phyloP scores from a whole-genome alignment of 2,329 filamentous ascomycete genomes.

The Microsporum ferrugineum region DNA sequence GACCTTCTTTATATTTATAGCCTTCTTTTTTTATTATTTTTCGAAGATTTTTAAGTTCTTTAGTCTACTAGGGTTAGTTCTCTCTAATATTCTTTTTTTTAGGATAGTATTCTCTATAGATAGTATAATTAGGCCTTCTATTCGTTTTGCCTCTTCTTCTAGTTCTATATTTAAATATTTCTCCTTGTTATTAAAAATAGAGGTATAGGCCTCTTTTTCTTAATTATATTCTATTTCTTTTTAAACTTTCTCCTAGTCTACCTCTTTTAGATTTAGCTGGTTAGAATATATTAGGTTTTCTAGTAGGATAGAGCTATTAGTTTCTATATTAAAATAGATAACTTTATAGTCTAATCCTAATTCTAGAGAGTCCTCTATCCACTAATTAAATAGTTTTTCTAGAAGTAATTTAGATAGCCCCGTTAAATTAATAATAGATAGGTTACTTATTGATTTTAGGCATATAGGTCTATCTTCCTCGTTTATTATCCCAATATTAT shows the following conservation, averaged over 20 bases:
- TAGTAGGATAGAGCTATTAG: background rate
- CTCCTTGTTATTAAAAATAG: background rate
- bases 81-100: background rate
- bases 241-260: background rate
- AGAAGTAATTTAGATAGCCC: background rate
- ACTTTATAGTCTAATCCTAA: background rate
- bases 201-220: background rate
- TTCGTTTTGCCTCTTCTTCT: background rate
- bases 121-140: background rate
- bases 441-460: background rate
- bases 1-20: background rate
- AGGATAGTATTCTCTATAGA: background rate
- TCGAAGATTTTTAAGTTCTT: background rate
- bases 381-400: background rate
- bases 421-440: background rate
- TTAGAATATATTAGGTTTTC: background rate
- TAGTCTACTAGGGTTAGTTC: background rate
- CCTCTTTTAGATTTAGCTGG: background rate
- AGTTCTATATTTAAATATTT: background rate
- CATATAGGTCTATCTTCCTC: background rate
- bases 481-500: background rate
- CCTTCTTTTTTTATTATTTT: background rate
- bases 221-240: too few species aligned
- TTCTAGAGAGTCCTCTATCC: background rate
- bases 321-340: background rate